phyloP scores from a whole-genome alignment of 179 eudicot genomes.

The Nepenthes alata region DNA sequence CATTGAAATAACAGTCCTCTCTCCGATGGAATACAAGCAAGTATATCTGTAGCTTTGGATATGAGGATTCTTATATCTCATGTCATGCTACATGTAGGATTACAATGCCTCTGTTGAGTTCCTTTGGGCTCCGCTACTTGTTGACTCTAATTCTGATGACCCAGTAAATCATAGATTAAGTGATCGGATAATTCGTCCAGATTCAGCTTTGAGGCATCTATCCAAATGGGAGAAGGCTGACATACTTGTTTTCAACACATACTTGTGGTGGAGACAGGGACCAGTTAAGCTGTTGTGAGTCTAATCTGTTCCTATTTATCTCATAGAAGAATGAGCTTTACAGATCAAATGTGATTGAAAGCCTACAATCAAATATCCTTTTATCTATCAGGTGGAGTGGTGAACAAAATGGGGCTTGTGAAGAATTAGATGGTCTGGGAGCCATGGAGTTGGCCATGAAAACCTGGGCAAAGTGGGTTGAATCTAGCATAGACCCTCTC shows the following conservation, averaged over 20 bases:
- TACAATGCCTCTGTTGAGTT: conserved; percentile 87
- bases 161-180: conserved; percentile 76
- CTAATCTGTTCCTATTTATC: conserved; percentile 5
- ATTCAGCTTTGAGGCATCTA: conserved; percentile 64
- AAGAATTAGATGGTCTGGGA: conserved; percentile 57
- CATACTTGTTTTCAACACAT: conserved; percentile 77
- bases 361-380: conserved; percentile 3
- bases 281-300: conserved; percentile 83
- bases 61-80: conserved; percentile 4
- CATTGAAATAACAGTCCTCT: background rate
- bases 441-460: conserved; percentile 95
- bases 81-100: conserved; percentile 36
- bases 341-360: conserved; percentile 1
- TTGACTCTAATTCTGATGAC: conserved; percentile 93
- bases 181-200: conserved; percentile 82
- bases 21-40: background rate
- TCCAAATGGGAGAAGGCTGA: conserved; percentile 79
- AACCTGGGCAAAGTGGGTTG: conserved; percentile 84
- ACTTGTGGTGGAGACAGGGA: conserved; percentile 97
- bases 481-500: conserved; percentile 38
- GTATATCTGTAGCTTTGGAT: background rate
- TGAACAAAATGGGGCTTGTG: conserved; percentile 56
- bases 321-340: conserved; percentile 1
- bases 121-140: conserved; percentile 93
- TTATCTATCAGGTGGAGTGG: conserved; percentile 50